Evolutionary conservation across 164 flowering plant species (phyloP), one percentile per base, ranked within the genome.

Genomic region (Tetracentron sinense): DNA sequence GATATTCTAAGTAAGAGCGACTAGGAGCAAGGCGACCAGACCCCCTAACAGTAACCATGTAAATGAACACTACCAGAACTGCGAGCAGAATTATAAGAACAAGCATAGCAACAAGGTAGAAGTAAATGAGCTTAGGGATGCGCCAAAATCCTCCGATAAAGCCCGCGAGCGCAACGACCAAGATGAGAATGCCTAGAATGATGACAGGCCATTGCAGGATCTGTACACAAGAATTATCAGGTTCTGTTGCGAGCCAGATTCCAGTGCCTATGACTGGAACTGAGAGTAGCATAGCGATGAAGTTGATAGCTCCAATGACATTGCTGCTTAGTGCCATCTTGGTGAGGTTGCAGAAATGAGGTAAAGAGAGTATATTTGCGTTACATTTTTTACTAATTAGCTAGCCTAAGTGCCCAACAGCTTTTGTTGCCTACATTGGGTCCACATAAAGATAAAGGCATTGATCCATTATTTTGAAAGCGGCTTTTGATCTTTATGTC

Each of bases 131-230:
- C 80, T 77, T 73, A 0, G 84, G 74, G 35, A 87, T 75, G 28
- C 92, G 70, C 96, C 96, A 84, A 51, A 90, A 89, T 1, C 72
- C 97, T 4, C 97, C 97, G 0, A 91, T 66, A 27, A 91, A 83
- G 2, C 98, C 97, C 4, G 86, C 85, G 0, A 90, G 31, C 0
- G 84, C 94, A 16, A 78, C 90, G 0, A 83, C 66, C 48, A 93
- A 69, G 62, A 88, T 72, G 63, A 90, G 58, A 7, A 89, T 65
- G 23, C 97, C 98, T 6, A 89, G 23, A 28, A 91, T 81, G 21
- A 94, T 88, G 23, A 94, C 86, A 0, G 98, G 98, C 98, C 97
- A 91, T 74, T 89, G 97, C 4, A 94, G 74, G 51, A 89, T 72
- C 72, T 83, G 79, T 14, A 94, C 84, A 38, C 98, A 94, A 2